These are phyloP conservation scores for Calonectria multiphialidica DNA, from an alignment of 2,329 filamentous ascomycete species.

Conservation along the genomic window DNA sequence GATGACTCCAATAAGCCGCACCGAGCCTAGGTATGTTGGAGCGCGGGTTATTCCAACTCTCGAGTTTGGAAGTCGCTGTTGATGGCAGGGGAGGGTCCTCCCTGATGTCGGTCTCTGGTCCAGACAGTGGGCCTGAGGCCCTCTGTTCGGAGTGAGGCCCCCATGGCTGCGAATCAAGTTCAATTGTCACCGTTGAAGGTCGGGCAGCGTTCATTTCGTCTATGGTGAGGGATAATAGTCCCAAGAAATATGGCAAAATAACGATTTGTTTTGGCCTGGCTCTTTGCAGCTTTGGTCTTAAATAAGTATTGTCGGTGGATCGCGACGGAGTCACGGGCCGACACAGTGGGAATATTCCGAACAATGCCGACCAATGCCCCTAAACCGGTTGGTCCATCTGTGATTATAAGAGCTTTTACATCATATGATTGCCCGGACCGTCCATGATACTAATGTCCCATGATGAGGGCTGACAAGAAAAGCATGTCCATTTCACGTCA, in stretches of 20 bases:
- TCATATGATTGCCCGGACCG: no score
- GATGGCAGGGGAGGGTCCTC: not conserved
- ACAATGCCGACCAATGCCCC: not conserved
- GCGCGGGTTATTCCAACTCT: slow-evolving; percentile 38
- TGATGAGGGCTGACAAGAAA: no score
- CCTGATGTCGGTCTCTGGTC: not conserved
- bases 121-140: not conserved
- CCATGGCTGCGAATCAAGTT: not conserved
- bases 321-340: not conserved
- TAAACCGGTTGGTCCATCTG: no score
- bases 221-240: no score
- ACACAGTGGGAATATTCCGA: not conserved
- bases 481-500: no score
- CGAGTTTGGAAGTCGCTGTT: not conserved
- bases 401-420: no score
- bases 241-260: no score
- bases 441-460: no score
- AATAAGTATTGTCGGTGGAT: not conserved
- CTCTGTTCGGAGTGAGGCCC: not conserved
- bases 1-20: slow-evolving; percentile 68
- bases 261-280: not conserved
- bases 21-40: slow-evolving; percentile 60
- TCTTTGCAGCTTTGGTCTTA: not conserved
- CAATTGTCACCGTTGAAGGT: not conserved
- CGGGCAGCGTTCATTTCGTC: not conserved